phyloP scores from a whole-genome alignment of 2,329 filamentous ascomycete genomes.

The Pseudopyricularia javanii region DNA sequence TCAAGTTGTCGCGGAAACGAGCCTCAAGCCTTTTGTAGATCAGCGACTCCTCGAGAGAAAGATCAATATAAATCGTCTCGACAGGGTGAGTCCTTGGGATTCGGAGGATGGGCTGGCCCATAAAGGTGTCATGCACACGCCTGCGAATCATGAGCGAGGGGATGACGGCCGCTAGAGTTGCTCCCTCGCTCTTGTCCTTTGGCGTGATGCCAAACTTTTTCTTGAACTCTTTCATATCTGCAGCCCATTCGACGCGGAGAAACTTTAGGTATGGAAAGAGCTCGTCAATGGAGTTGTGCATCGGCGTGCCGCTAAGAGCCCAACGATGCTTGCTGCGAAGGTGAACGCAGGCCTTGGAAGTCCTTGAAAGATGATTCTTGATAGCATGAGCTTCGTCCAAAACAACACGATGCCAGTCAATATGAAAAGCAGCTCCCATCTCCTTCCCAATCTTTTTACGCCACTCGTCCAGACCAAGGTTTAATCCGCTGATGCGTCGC shows the following conservation, averaged over 20 bases:
- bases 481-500: not conserved
- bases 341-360: slow-evolving; percentile 9
- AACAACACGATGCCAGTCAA: slow-evolving; percentile 36
- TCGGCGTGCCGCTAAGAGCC: slow-evolving; percentile 22
- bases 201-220: slow-evolving; percentile 6
- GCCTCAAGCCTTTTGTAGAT: slow-evolving; percentile 2
- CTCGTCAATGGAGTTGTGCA: slow-evolving; percentile 15
- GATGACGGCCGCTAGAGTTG: slow-evolving; percentile 5
- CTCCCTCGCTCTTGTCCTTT: not conserved
- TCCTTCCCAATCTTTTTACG: slow-evolving; percentile 12
- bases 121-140: slow-evolving; percentile 12
- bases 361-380: slow-evolving; percentile 29
- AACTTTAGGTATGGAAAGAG: slow-evolving; percentile 6
- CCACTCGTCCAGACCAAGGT: not conserved
- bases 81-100: slow-evolving; percentile 8
- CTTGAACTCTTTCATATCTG: slow-evolving; percentile 4
- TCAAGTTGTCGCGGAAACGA: slow-evolving; percentile 3
- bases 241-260: slow-evolving; percentile 6
- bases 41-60: slow-evolving; percentile 13
- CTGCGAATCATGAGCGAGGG: slow-evolving; percentile 4
- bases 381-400: slow-evolving; percentile 46
- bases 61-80: slow-evolving; percentile 11
- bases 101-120: slow-evolving; percentile 13
- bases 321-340: slow-evolving; percentile 19
- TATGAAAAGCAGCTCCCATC: slow-evolving; percentile 21